These are phyloP conservation scores for Dittrichia graveolens DNA, from an alignment of 129 eudicot species.

Conservation along the genomic window DNA sequence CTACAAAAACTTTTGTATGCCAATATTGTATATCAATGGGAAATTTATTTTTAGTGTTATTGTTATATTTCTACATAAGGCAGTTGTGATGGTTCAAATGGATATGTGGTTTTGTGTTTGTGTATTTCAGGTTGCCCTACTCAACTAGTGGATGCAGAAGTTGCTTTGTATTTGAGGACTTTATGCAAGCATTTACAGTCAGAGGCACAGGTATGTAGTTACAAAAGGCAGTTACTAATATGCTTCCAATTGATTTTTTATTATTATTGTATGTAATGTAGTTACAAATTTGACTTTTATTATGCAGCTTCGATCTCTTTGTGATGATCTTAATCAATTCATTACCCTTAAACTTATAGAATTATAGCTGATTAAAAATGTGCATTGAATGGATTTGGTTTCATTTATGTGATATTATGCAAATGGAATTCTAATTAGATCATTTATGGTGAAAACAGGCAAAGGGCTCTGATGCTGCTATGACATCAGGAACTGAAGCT, in stretches of 20 bases:
- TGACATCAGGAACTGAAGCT: constrained; percentile 89
- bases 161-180: constrained; percentile 83
- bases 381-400: background rate
- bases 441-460: constrained; percentile 42
- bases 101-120: constrained; percentile 9
- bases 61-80: background rate
- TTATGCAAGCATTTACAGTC: constrained; percentile 76
- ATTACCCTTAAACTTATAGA: background rate
- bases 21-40: background rate
- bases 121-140: constrained; percentile 45
- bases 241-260: background rate
- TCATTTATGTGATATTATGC: background rate
- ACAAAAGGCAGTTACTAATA: background rate
- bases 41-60: background rate
- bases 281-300: background rate
- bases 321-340: background rate
- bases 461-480: constrained; percentile 96
- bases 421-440: background rate
- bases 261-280: background rate
- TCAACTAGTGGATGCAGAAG: constrained; percentile 81
- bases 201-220: constrained; percentile 64
- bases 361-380: background rate
- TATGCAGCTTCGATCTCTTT: background rate
- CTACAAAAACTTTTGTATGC: background rate
- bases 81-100: background rate